A percentile compares a stretch with the other conserved stretches of the same genome.
Conservation (phyloP, 2,329 filamentous ascomycete species). For the Cercospora beticola region DNA sequence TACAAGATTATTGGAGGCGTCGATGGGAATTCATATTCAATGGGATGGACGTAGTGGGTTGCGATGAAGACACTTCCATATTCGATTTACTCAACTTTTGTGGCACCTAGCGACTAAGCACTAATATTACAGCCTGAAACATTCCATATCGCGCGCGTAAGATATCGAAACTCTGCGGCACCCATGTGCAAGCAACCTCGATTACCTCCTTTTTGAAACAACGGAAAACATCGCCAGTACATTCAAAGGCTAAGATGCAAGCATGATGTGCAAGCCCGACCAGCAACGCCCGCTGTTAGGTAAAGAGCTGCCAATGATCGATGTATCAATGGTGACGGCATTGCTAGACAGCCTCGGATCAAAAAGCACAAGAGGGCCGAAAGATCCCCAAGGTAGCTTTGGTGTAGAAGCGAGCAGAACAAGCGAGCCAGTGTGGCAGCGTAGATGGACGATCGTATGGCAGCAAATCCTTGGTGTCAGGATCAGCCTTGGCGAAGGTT, state of each 20-base stretch:
- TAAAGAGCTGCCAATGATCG: slow-evolving; percentile 23
- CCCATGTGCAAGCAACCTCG: slow-evolving; percentile 9
- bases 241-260: slow-evolving; percentile 27
- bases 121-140: slow-evolving; percentile 13
- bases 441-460: slow-evolving; percentile 27
- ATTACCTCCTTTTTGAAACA: slow-evolving; percentile 22
- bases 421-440: slow-evolving; percentile 25
- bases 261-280: slow-evolving; percentile 24
- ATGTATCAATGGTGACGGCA: slow-evolving; percentile 17
- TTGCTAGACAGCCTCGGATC: slow-evolving; percentile 22
- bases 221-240: slow-evolving; percentile 23
- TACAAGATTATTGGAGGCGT: no score
- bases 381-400: slow-evolving; percentile 23
- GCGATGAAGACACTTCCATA: not conserved
- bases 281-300: slow-evolving; percentile 24
- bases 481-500: slow-evolving; percentile 19
- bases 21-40: not conserved
- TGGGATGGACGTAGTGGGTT: not conserved
- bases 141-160: slow-evolving; percentile 3
- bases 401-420: slow-evolving; percentile 26
- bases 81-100: slow-evolving; percentile 1
- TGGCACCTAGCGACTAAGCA: slow-evolving; percentile 12
- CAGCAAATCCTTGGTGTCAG: slow-evolving; percentile 14
- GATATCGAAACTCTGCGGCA: slow-evolving; percentile 12
- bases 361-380: slow-evolving; percentile 19